phyloP scores from a whole-genome alignment of 768 basidiomycete species.

The Royoungia palumana region DNA sequence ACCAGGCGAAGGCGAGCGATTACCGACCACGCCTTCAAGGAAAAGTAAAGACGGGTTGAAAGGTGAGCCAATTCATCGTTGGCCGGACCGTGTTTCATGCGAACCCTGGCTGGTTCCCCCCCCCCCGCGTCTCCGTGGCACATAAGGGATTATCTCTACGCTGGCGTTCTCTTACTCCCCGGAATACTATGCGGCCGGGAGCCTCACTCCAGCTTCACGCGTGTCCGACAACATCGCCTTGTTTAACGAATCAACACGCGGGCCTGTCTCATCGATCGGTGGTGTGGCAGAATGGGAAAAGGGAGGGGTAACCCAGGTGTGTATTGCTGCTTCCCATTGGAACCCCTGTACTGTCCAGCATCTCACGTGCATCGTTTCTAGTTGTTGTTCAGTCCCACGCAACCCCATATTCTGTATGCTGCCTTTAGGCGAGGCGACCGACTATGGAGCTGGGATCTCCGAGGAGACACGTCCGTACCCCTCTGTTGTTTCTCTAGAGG shows the following conservation, averaged over 20 bases:
- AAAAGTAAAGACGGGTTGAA: constrained; percentile 85
- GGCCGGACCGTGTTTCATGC: background rate
- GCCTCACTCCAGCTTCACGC: constrained; percentile 49
- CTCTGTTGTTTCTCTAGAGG: constrained; percentile 33
- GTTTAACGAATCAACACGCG: constrained; percentile 57
- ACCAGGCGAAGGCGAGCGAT: constrained; percentile 71
- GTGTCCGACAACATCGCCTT: constrained; percentile 56
- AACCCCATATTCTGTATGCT: constrained; percentile 72
- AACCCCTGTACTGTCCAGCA: background rate
- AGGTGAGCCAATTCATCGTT: constrained; percentile 45
- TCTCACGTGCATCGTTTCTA: constrained; percentile 22
- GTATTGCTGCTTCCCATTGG: background rate
- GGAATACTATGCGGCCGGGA: constrained; percentile 78
- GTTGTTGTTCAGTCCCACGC: constrained; percentile 75
- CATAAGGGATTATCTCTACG: constrained; percentile 78
- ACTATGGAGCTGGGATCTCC: constrained; percentile 79
- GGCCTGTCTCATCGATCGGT: constrained; percentile 61
- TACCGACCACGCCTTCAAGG: constrained; percentile 68
- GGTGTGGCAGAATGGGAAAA: constrained; percentile 41
- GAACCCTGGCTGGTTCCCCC: background rate
- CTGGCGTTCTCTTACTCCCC: constrained; percentile 70
- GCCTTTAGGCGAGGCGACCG: constrained; percentile 60
- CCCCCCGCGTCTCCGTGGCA: background rate
- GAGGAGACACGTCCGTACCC: constrained; percentile 49
- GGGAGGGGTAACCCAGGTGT: constrained; percentile 50